Conservation (phyloP, 352 stramenopile species). For the Pythium pyrilobum region DNA sequence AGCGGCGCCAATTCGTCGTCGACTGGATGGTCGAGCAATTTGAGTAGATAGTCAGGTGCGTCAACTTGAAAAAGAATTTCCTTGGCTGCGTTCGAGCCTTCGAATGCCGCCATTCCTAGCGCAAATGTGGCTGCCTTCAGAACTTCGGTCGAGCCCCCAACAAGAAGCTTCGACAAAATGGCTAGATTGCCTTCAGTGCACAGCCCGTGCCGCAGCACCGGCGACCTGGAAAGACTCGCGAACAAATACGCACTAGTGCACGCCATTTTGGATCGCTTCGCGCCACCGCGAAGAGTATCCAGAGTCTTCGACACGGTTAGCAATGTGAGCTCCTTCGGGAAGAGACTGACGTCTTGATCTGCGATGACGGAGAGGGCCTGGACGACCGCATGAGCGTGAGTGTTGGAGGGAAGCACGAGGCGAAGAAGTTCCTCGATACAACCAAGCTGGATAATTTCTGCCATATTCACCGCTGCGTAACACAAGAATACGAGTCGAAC, state of each 20-base stretch:
- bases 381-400: constrained; percentile 40
- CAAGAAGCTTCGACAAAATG: constrained; percentile 62
- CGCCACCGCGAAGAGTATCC: constrained; percentile 58
- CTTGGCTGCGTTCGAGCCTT: constrained; percentile 31
- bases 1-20: constrained; percentile 32
- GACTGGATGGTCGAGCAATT: constrained; percentile 26
- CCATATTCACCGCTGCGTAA: constrained; percentile 43
- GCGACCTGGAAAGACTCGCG: constrained; percentile 45
- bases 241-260: constrained; percentile 56
- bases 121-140: constrained; percentile 45
- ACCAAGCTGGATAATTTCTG: constrained; percentile 38
- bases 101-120: constrained; percentile 38
- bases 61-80: constrained; percentile 50
- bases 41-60: constrained; percentile 36
- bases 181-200: constrained; percentile 51
- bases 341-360: constrained; percentile 44
- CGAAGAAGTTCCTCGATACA: constrained; percentile 56
- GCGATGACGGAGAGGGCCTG: constrained; percentile 56
- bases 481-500: neutral
- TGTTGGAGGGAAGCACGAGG: constrained; percentile 36
- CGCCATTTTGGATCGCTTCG: constrained; percentile 49
- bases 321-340: constrained; percentile 40
- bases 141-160: constrained; percentile 46
- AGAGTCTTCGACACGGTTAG: constrained; percentile 34
- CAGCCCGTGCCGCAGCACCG: constrained; percentile 35